Base-by-base conservation (phyloP, 1,284 basidiomycete genomes). In the Ganoderma sinense region DNA sequence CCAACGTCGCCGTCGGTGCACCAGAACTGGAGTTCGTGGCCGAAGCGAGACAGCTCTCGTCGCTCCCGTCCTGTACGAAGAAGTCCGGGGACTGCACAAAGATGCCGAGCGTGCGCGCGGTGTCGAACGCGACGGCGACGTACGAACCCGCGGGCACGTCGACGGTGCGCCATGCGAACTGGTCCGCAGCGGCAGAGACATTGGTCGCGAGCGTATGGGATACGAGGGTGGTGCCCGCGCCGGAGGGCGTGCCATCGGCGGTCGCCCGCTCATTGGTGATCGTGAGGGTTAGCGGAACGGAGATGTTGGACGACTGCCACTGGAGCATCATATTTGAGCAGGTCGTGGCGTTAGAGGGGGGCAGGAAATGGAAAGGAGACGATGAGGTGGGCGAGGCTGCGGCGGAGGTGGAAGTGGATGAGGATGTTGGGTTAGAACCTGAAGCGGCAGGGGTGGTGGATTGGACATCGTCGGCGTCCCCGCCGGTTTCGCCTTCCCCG, bases 91-190 rank as follows among this genome's bases (percentile, higher is more conserved):
- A 78, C 39, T 72, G 68, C 10, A 72, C 71, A 48, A 68, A 67
- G 26, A 77, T 53, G 29, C 68, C 64, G 10, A 64, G 40, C 11
- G 56, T 64, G 43, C 67, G 68, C 23, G 67, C 51, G 14, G 74
- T 75, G 58, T 75, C 75, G 68, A 74, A 71, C 10, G 76, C 78
- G 51, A 77, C 63, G 18, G 71, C 75, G 61, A 73, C 69, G 69
- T 79, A 79, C 33, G 61, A 8, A 16, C 78, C 78, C 16, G 45
- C 64, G 14, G 74, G 75, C n/a, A 79, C 74, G 69, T 78, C 74
- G 16, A 76, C 76, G 2, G 58, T 53, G 14, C 48, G 39, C 78
- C 78, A 79, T n/a, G 60, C 41, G 33, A 76, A 59, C 26, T 61
- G 29, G 33, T 70, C 58, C 4, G 73, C 72, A 2, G 68, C 70